These are phyloP conservation scores for Diaporthe caulivora DNA, from an alignment of 2,329 filamentous ascomycete species.

Conservation along the genomic window DNA sequence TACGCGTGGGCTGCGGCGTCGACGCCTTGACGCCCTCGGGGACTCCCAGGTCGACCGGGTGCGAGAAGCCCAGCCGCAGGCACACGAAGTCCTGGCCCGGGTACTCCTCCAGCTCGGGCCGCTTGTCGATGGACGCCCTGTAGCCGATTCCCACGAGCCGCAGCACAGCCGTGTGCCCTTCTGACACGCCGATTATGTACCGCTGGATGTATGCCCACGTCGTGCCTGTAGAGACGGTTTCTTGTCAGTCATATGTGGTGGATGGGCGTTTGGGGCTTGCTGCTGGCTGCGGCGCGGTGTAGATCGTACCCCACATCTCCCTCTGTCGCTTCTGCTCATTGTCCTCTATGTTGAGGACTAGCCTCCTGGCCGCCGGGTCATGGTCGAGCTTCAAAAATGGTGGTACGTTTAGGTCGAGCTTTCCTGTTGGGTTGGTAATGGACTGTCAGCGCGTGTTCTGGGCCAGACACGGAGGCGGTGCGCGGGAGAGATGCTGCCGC, in stretches of 20 bases:
- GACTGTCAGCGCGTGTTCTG: conserved; percentile 39
- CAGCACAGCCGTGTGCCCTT: conserved; percentile 94
- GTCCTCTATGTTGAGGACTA: conserved; percentile 78
- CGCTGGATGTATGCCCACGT: conserved; percentile 91
- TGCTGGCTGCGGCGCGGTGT: background rate
- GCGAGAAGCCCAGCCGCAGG: conserved; percentile 95
- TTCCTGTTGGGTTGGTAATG: conserved; percentile 61
- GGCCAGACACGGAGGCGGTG: conserved; percentile 7
- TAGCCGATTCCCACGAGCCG: conserved; percentile 96
- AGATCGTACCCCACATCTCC: conserved; percentile 89
- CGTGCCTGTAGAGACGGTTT: conserved; percentile 71
- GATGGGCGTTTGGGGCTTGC: background rate
- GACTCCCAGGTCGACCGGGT: conserved; percentile 90
- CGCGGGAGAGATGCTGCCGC: background rate
- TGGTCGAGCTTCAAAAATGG: conserved; percentile 80
- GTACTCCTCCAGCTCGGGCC: conserved; percentile 79
- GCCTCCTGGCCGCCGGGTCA: conserved; percentile 73
- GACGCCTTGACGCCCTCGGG: conserved; percentile 87
- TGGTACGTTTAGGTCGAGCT: conserved; percentile 83
- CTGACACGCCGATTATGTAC: conserved; percentile 92
- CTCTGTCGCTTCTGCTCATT: conserved; percentile 78
- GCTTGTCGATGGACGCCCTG: conserved; percentile 86
- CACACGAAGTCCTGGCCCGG: conserved; percentile 90
- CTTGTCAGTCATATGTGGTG: conserved; percentile 42
- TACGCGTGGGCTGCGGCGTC: conserved; percentile 89